These are phyloP conservation scores for Umbilicus rupestris DNA, from an alignment of 164 flowering plant genomes.

Conservation along the genomic window DNA sequence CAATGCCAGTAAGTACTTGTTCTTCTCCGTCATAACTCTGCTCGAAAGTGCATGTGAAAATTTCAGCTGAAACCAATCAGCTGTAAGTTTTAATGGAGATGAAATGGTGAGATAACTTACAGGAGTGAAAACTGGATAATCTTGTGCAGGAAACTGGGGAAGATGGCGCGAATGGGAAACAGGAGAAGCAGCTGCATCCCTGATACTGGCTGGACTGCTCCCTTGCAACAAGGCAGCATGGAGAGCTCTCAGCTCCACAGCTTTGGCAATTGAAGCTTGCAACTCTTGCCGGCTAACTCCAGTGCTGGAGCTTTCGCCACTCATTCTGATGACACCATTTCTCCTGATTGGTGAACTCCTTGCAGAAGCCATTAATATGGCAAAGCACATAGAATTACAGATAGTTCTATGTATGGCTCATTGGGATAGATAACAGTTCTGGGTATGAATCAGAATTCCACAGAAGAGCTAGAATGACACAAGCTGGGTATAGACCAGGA, in stretches of 20 bases:
- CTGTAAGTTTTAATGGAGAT: slow-evolving; percentile 42
- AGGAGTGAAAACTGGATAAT: slow-evolving; percentile 94
- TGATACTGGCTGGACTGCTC: slow-evolving; percentile 43
- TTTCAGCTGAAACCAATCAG: slow-evolving; percentile 18
- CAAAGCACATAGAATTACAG: too few species aligned
- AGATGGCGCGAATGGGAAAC: slow-evolving; percentile 21
- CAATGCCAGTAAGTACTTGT: slow-evolving; percentile 26
- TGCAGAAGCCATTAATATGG: background rate
- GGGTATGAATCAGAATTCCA: background rate
- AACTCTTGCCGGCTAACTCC: slow-evolving; percentile 39
- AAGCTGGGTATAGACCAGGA: background rate
- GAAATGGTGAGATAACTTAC: slow-evolving; percentile 32
- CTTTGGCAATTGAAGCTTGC: slow-evolving; percentile 83
- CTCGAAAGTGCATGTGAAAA: background rate
- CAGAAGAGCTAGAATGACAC: background rate
- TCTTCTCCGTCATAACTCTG: slow-evolving; percentile 92
- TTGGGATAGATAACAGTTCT: background rate
- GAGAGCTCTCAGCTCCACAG: slow-evolving; percentile 83
- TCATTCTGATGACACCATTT: too few species aligned
- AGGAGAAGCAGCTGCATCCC: slow-evolving; percentile 33
- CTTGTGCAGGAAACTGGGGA: slow-evolving; percentile 59
- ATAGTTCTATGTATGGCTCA: too few species aligned
- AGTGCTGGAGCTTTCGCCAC: background rate
- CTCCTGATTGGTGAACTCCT: slow-evolving; percentile 6
- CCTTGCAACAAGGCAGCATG: slow-evolving; percentile 78